Conservation (phyloP, 1,284 basidiomycete species). For the Irpex sp. region DNA sequence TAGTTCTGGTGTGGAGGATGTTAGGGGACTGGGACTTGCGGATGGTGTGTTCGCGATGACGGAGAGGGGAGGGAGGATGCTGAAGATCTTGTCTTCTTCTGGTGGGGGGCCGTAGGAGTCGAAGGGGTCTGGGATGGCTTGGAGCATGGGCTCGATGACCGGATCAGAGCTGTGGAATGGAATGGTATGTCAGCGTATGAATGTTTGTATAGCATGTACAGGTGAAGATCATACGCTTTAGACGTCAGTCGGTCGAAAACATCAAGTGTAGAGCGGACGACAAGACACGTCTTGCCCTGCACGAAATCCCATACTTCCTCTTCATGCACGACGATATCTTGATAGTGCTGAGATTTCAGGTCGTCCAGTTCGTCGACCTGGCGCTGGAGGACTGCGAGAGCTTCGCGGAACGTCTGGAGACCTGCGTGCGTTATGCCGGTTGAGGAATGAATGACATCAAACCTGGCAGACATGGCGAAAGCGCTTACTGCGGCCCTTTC, state of each 20-base stretch:
- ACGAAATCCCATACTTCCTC: conserved; percentile 92
- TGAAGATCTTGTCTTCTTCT: conserved; percentile 89
- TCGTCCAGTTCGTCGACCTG: conserved; percentile 89
- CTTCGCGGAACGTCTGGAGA: conserved; percentile 82
- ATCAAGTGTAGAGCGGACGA: conserved; percentile 78
- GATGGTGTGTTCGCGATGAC: conserved; percentile 59
- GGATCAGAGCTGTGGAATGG: conserved; percentile 69
- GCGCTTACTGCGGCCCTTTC: conserved; percentile 74
- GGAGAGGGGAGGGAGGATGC: conserved; percentile 81
- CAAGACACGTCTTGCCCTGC: conserved; percentile 77
- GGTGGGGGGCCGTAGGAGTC: conserved; percentile 88
- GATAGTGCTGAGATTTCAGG: conserved; percentile 77
- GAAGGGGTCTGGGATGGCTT: conserved; percentile 89
- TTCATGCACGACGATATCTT: conserved; percentile 88
- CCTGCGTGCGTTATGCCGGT: conserved; percentile 41
- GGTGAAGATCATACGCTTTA: conserved; percentile 67
- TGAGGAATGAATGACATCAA: background rate
- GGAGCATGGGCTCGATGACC: conserved; percentile 86
- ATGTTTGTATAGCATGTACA: conserved; percentile 6
- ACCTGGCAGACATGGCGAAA: background rate
- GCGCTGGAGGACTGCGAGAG: conserved; percentile 77
- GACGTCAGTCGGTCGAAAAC: conserved; percentile 80
- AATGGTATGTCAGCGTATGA: conserved; percentile 2
- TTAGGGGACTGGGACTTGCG: conserved; percentile 31
- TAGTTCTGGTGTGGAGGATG: conserved; percentile 41